Evolutionary conservation across 768 basidiomycete species (phyloP).

Genomic region (Termitomyces eurrhizus): DNA sequence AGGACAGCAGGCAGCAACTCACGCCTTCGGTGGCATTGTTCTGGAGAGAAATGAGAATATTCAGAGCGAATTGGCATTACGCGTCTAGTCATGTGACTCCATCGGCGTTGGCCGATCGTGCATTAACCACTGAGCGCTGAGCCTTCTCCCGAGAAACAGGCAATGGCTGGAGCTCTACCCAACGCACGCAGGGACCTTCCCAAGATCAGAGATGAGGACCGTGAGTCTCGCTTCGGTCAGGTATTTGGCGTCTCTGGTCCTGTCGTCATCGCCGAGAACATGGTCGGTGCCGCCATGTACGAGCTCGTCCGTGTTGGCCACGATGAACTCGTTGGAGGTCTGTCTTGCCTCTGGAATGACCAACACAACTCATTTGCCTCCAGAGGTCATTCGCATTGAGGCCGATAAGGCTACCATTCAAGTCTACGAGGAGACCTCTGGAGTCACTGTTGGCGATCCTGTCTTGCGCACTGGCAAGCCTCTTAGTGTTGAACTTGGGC

Average conservation of each 20-base stretch:
- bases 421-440: constrained; percentile 99
- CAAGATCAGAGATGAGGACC: constrained; percentile 89
- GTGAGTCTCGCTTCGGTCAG: constrained; percentile 81
- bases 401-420: constrained; percentile 98
- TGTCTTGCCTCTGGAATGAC: constrained; percentile 17
- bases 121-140: neutral
- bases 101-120: constrained; percentile 17
- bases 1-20: constrained; percentile 31
- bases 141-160: neutral
- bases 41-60: constrained; percentile 17
- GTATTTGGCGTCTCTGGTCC: constrained; percentile 97
- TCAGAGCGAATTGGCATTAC: constrained; percentile 23
- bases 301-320: constrained; percentile 98
- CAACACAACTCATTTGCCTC: constrained; percentile 4
- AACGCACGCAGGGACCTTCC: constrained; percentile 86
- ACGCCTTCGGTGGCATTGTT: constrained; percentile 94
- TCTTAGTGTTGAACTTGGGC: constrained; percentile 94
- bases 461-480: constrained; percentile 97
- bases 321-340: constrained; percentile 96
- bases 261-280: constrained; percentile 96
- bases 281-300: constrained; percentile 95
- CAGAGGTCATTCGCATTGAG: constrained; percentile 99
- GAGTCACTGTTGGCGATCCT: constrained; percentile 98
- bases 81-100: constrained; percentile 28
- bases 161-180: constrained; percentile 89